Evolutionary conservation across 192 early-diverging fungal species (phyloP).

Genomic region (Spizellomyces punctatus): DNA sequence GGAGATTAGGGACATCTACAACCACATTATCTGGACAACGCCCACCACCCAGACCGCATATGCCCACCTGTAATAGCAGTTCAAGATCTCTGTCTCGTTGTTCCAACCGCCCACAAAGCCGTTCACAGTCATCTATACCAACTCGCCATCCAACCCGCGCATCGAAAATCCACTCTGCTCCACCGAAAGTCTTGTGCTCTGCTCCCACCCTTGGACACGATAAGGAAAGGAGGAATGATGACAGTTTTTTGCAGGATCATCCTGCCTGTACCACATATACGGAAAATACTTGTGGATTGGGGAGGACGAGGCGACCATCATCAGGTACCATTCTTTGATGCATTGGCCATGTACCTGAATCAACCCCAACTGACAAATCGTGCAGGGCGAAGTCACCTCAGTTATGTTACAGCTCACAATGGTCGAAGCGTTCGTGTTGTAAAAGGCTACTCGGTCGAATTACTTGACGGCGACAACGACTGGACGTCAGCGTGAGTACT

Average conservation of each 20-base stretch:
- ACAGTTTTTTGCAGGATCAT: background rate
- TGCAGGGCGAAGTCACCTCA: conserved; percentile 25
- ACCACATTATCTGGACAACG: background rate
- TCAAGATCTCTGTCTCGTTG: background rate
- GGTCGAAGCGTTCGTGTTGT: conserved; percentile 24
- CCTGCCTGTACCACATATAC: conserved; percentile 1
- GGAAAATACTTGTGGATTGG: background rate
- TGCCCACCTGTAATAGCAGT: too few relatives aligned
- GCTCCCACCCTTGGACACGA: background rate
- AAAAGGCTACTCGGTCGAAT: conserved; percentile 22
- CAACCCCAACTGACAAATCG: background rate
- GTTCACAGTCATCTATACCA: background rate
- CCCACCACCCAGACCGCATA: background rate
- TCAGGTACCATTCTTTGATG: background rate
- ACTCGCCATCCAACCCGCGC: background rate
- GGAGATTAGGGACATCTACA: conserved; percentile 7
- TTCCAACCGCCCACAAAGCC: background rate
- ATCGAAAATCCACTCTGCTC: background rate
- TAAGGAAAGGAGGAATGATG: background rate
- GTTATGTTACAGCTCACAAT: conserved; percentile 17
- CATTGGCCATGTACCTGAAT: background rate
- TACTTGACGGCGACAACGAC: conserved; percentile 4
- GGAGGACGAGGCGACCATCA: background rate
- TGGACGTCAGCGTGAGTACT: background rate
- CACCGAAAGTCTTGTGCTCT: background rate